Percentiles rank a stretch among this genome's conserved stretches.
Conservation (phyloP, 2,329 filamentous ascomycete species). For the Colletotrichum horii region DNA sequence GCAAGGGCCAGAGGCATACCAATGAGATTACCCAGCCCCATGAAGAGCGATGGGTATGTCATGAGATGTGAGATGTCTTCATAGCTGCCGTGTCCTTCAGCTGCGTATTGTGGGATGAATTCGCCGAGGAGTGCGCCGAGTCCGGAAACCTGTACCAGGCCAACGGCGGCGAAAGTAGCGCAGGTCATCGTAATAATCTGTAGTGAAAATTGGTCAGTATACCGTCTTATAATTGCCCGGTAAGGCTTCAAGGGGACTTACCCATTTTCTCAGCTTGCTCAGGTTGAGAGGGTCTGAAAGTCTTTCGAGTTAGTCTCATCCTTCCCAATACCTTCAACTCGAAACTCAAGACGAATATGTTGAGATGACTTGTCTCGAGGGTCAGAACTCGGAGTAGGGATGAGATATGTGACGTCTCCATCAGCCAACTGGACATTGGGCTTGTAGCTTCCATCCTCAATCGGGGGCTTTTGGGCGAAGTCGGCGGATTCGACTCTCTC, state of each 20-base stretch:
- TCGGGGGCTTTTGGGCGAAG: neutral
- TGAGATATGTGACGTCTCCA: constrained; percentile 34
- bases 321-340: neutral
- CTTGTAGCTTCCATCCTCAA: constrained; percentile 1
- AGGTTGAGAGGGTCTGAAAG: neutral
- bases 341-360: neutral
- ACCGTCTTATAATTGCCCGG: fast-evolving
- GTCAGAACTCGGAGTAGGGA: constrained; percentile 37
- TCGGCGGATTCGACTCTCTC: constrained; percentile 6
- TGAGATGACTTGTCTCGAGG: constrained; percentile 25
- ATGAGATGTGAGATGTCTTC: constrained; percentile 7
- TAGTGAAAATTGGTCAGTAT: neutral
- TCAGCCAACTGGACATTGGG: constrained; percentile 31
- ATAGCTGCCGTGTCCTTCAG: constrained; percentile 1
- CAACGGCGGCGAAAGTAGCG: neutral
- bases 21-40: constrained; percentile 35
- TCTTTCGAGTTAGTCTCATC: neutral
- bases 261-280: constrained; percentile 4
- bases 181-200: constrained; percentile 1
- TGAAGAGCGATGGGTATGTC: constrained; percentile 18
- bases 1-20: constrained; percentile 39
- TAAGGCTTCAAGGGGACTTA: neutral
- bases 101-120: constrained; percentile 1
- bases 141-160: constrained; percentile 4
- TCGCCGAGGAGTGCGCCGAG: constrained; percentile 7